Conservation (phyloP, 176 grass and related monocot genomes). For the Musa schizocarpa region DNA sequence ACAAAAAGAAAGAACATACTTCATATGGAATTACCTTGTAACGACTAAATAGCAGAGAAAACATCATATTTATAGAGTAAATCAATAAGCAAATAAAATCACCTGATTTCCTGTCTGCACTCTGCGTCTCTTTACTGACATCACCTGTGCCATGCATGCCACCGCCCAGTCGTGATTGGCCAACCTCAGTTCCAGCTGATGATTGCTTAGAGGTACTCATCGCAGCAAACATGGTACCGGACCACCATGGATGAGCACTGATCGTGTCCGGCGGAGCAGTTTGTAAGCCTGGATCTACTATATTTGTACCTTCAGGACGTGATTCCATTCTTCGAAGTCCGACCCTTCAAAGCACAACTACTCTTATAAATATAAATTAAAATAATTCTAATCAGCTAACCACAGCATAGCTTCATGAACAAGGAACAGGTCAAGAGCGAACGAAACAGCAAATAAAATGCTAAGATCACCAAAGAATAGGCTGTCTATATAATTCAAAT, state of each 20-base stretch:
- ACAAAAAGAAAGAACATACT: too few species aligned
- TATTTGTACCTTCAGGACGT: background rate
- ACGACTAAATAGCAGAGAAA: too few species aligned
- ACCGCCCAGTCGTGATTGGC: background rate
- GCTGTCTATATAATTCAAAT: background rate
- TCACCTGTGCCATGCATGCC: background rate
- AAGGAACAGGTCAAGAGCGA: background rate
- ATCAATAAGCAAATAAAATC: too few species aligned
- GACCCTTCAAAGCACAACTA: background rate
- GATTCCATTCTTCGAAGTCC: constrained; percentile 7
- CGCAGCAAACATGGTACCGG: background rate
- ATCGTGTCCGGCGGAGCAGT: background rate
- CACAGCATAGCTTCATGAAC: too few species aligned
- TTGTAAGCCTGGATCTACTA: background rate
- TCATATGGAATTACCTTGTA: too few species aligned
- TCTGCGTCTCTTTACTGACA: background rate
- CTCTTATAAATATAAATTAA: background rate
- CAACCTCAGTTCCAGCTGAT: background rate
- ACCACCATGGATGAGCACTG: background rate
- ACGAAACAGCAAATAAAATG: background rate
- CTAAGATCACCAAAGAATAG: background rate
- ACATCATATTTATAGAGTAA: too few species aligned
- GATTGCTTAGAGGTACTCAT: background rate
- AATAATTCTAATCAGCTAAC: background rate
- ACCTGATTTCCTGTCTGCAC: too few species aligned